Base-by-base conservation (phyloP, 305 asterid genomes). In the Salvia sclarea region DNA sequence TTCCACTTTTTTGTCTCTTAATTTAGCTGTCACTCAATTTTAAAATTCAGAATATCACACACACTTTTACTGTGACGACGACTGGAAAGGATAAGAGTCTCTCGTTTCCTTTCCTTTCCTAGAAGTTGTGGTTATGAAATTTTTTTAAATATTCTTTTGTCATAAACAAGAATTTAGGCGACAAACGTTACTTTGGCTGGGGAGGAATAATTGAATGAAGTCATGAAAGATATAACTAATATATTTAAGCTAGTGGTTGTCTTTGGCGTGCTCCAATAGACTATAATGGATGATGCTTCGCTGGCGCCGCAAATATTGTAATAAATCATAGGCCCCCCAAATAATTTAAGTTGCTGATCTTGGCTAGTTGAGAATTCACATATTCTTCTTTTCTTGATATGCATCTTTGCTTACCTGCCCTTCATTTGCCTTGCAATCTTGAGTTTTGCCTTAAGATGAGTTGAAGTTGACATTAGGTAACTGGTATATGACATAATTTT, bases 151-250 rank as follows among this genome's bases (percentile, higher is more conserved):
- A 5, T 58, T 57, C 22, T 38, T 37, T 35, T n/a, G 38, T 24
- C 28, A 25, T 56, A 24, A 4, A 24, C 14, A 33, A 47, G 50
- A 47, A 8, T 64, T 47, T 65, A 24, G 17, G 3, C 31, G n/a
- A 8, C 24, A 11, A 5, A 14, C 9, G 21, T 18, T 12, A 56
- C 54, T 25, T 33, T 8, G 54, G 6, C 20, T 55, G 62, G 53
- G 57, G 70, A 11, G 20, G 45, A 33, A 59, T 68, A 43, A 49
- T 69, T 69, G 45, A 62, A 40, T 13, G 25, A 55, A 17, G 47
- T 31, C 17, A 57, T 61, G 11, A 53, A 10, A 47, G 54, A 44
- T 44, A 35, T 68, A n/a, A n/a, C n/a, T 53, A 18, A 14, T 43
- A 50, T 31, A 2, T 28, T 61, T 69, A 18, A 56, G 20, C 64